A percentile compares a stretch with the other conserved stretches of the same genome.
These are phyloP conservation scores for Cladophialophora psammophila DNA, from an alignment of 2,329 filamentous ascomycete genomes.

Conservation along the genomic window DNA sequence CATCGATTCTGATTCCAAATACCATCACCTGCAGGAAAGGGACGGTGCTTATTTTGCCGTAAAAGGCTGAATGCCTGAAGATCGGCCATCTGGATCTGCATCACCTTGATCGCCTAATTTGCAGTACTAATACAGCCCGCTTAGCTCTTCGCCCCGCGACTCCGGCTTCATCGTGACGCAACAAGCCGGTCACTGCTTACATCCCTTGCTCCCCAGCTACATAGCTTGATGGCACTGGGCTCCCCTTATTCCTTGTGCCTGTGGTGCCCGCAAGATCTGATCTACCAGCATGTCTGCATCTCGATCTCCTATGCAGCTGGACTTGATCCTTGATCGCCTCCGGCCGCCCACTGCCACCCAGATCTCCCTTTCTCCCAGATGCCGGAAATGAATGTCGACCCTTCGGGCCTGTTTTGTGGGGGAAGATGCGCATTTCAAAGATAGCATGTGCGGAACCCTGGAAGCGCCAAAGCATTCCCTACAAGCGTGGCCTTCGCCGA, in stretches of 20 bases:
- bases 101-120: not conserved
- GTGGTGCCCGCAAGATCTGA: slow-evolving; percentile 26
- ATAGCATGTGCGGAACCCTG: no score
- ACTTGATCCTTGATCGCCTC: slow-evolving; percentile 5
- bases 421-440: no score
- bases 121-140: not conserved
- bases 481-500: no score
- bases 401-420: no score
- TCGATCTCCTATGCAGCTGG: slow-evolving; percentile 22
- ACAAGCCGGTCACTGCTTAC: not conserved
- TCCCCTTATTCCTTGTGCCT: not conserved
- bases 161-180: slow-evolving; percentile 14
- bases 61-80: not conserved
- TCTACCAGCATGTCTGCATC: slow-evolving; percentile 17
- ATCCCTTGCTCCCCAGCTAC: not conserved
- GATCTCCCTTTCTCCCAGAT: slow-evolving; percentile 4
- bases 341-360: not conserved
- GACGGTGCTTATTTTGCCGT: not conserved
- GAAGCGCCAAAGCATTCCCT: no score
- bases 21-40: not conserved
- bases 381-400: no score
- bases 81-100: not conserved
- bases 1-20: no score
- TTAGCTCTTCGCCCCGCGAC: not conserved
- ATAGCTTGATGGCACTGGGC: not conserved